Conservation (phyloP, 331 rosid species). For the Pyracantha coccinea region DNA sequence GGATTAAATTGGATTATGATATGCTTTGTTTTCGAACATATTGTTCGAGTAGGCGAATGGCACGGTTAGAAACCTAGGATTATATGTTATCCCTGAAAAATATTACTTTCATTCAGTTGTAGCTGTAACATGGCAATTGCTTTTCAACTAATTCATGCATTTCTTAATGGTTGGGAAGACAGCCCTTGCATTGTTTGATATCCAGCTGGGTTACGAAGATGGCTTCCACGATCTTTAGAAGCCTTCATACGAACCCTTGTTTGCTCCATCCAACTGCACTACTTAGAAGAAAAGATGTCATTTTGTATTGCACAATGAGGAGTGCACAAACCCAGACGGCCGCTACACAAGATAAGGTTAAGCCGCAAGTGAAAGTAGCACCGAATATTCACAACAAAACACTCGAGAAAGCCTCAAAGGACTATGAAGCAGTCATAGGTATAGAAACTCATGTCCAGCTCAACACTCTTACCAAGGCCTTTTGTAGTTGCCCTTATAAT, state of each 20-base stretch:
- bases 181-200: constrained; percentile 3
- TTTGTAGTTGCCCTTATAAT: constrained; percentile 74
- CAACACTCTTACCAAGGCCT: constrained; percentile 81
- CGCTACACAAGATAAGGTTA: constrained; percentile 44
- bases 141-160: background rate
- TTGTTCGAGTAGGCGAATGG: background rate
- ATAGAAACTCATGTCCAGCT: constrained; percentile 97
- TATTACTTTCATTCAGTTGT: background rate
- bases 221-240: constrained; percentile 60
- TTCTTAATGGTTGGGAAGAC: background rate
- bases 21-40: background rate
- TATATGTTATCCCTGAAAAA: background rate
- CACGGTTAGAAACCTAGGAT: background rate
- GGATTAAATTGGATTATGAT: background rate
- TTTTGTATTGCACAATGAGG: constrained; percentile 41
- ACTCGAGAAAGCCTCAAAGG: constrained; percentile 42
- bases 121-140: background rate
- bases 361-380: constrained; percentile 31
- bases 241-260: constrained; percentile 47
- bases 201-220: constrained; percentile 20
- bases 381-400: constrained; percentile 34
- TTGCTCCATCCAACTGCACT: constrained; percentile 39
- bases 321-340: constrained; percentile 52
- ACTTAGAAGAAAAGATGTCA: constrained; percentile 29
- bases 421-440: constrained; percentile 79